A percentile compares a stretch with the other conserved stretches of the same genome.
phyloP scores from a whole-genome alignment of 805 yeast species.

The Saturnispora hagleri region DNA sequence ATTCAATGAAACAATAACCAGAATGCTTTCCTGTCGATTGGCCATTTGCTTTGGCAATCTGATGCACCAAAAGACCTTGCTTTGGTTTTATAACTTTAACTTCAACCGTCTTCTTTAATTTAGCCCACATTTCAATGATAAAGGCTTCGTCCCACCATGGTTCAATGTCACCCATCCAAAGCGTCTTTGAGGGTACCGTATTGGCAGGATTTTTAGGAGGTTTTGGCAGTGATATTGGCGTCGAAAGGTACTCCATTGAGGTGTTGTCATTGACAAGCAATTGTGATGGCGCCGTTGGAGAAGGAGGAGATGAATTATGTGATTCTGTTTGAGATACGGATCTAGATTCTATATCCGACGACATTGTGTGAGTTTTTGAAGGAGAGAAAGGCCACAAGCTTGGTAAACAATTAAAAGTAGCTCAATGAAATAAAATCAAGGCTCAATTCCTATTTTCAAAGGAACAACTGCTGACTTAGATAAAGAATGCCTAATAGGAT shows the following conservation, averaged over 20 bases:
- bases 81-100: slow-evolving; percentile 56
- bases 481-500: background rate
- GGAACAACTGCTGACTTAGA: background rate
- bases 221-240: slow-evolving; percentile 34
- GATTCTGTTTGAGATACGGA: background rate
- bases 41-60: slow-evolving; percentile 22
- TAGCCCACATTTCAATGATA: slow-evolving; percentile 50
- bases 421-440: background rate
- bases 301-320: background rate
- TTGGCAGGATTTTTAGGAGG: slow-evolving; percentile 47
- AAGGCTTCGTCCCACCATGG: slow-evolving; percentile 68
- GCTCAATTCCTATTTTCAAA: background rate
- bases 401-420: background rate
- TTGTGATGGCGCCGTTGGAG: background rate
- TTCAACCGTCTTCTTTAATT: slow-evolving; percentile 44
- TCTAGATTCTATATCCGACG: slow-evolving; percentile 1
- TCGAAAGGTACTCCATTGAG: slow-evolving; percentile 13
- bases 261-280: background rate
- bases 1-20: slow-evolving; percentile 76
- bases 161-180: slow-evolving; percentile 87
- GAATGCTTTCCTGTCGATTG: slow-evolving; percentile 26
- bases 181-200: slow-evolving; percentile 51
- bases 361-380: background rate
- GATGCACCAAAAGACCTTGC: slow-evolving; percentile 29
- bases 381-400: background rate